Base-by-base conservation (phyloP, 176 grass and related monocot genomes). In the Triticum timopheevii region DNA sequence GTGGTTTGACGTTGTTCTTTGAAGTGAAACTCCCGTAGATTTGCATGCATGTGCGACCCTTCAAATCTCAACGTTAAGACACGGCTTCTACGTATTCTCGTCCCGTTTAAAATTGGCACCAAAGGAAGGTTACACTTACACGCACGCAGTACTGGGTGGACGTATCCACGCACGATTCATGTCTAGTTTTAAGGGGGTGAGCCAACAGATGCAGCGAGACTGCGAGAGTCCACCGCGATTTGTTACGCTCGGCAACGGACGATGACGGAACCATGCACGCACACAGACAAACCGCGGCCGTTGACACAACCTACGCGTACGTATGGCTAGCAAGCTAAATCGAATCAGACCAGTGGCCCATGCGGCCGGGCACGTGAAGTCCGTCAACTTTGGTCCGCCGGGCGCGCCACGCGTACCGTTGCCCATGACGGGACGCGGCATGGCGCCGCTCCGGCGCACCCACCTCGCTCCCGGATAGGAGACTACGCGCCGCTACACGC, bases 261-360 rank as follows among this genome's bases (percentile, higher is more conserved):
- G 30, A 38, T 62, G 78, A 76, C 61, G 82, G 11, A 35, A 68
- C 30, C 30, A 74, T 66, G 19, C 13, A 30, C 54, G 64, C 73
- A 64, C 71, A 12, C 38, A 90, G 61, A 71, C 79, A 80, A 78
- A 66, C 87, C 58, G 61, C 70, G 67, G 65, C 44, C 34, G 85
- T 64, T 61, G 38, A 23, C 42, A n/a, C 2, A 66, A 47, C 56
- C 31, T 12, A 65, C 23, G 2, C 15, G 44, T 17, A 17, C 5
- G 1, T 17, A 66, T 31, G 54, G 52, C 52, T 20, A 65, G 65
- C 67, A 79, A 13, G 52, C 52, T 20, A 40, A 39, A 39, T 39
- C 38, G 38, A 39, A 39, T 39, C 38, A 39, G 38, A 39, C 38
- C 38, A 39, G 5, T 10, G 7, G 22, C 5, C 12, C 88, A 80